Evolutionary conservation across 139 green algal species (phyloP).

Genomic region (Zygnema circumcarinatum): DNA sequence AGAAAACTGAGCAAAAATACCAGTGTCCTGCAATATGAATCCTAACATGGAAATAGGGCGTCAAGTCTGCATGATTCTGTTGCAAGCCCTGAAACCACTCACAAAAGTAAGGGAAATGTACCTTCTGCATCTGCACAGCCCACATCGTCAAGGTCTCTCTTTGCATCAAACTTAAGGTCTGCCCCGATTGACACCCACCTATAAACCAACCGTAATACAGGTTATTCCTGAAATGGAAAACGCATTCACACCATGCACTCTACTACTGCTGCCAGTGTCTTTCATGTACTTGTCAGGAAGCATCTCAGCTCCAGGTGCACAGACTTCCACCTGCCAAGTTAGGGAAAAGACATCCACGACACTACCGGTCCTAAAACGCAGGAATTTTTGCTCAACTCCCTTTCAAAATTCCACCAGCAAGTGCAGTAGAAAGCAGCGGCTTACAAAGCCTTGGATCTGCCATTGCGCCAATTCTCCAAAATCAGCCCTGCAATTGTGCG

Average conservation of each 20-base stretch:
- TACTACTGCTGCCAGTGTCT: too few relatives aligned
- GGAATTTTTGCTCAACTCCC: slow-evolving; percentile 54
- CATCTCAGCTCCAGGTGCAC: background rate
- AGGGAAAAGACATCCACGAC: background rate
- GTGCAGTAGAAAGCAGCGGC: slow-evolving; percentile 1
- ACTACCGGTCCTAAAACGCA: background rate
- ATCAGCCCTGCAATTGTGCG: slow-evolving; percentile 78
- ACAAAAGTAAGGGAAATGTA: background rate
- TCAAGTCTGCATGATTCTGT: too few relatives aligned
- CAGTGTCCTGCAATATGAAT: too few relatives aligned
- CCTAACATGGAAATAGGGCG: too few relatives aligned
- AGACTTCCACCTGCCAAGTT: slow-evolving; percentile 1
- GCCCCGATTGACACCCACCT: slow-evolving; percentile 57
- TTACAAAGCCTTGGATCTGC: slow-evolving; percentile 19
- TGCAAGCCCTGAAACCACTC: too few relatives aligned
- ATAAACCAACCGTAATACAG: background rate
- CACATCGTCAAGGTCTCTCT: slow-evolving; percentile 74
- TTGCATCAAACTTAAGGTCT: slow-evolving; percentile 74
- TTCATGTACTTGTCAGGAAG: too few relatives aligned
- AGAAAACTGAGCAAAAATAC: too few relatives aligned
- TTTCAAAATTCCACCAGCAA: background rate
- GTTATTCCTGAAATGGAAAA: too few relatives aligned
- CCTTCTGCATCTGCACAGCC: slow-evolving; percentile 65
- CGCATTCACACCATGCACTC: background rate
- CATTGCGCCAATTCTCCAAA: slow-evolving; percentile 70